These are phyloP conservation scores for Hyaloscypha hepaticicola DNA, from an alignment of 495 filamentous ascomycete species.

Conservation along the genomic window DNA sequence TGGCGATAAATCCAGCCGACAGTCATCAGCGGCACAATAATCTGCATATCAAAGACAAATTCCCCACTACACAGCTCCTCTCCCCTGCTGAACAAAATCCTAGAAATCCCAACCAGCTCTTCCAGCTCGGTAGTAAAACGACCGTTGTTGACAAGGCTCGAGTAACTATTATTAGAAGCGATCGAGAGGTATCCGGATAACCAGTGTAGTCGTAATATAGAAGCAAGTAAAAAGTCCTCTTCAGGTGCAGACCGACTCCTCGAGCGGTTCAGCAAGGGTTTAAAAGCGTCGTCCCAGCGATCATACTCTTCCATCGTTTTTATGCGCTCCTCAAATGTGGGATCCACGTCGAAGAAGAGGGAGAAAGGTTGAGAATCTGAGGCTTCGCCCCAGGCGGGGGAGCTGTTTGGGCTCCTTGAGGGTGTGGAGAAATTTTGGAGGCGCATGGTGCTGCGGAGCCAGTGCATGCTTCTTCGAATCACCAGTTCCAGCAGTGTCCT, in stretches of 20 bases:
- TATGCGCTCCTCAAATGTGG: slow-evolving; percentile 17
- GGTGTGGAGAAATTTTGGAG: slow-evolving; percentile 21
- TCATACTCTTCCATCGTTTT: slow-evolving; percentile 22
- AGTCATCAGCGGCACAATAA: slow-evolving; percentile 34
- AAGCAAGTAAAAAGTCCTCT: slow-evolving; percentile 17
- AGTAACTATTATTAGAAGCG: slow-evolving; percentile 18
- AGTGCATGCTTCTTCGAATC: slow-evolving; percentile 27
- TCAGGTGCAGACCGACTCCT: slow-evolving; percentile 10
- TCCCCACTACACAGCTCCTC: neutral
- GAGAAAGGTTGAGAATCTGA: neutral
- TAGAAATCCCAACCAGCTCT: slow-evolving; percentile 22
- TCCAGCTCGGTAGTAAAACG: slow-evolving; percentile 22
- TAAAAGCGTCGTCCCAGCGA: slow-evolving; percentile 20
- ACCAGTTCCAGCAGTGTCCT: slow-evolving; percentile 7
- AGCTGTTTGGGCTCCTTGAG: neutral
- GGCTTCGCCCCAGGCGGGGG: neutral
- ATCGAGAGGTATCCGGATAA: slow-evolving; percentile 22
- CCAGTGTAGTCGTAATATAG: slow-evolving; percentile 22
- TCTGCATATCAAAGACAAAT: slow-evolving; percentile 34
- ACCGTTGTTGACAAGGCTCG: slow-evolving; percentile 14
- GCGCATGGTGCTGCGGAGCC: slow-evolving; percentile 26
- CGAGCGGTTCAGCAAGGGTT: slow-evolving; percentile 18
- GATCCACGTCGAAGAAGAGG: slow-evolving; percentile 23
- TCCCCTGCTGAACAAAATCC: slow-evolving; percentile 10
- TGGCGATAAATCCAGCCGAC: slow-evolving; percentile 32